A percentile compares a stretch with the other conserved stretches of the same genome.
Evolutionary conservation across 768 basidiomycete genomes (phyloP).

Genomic region (Gelatoporia subvermispora): DNA sequence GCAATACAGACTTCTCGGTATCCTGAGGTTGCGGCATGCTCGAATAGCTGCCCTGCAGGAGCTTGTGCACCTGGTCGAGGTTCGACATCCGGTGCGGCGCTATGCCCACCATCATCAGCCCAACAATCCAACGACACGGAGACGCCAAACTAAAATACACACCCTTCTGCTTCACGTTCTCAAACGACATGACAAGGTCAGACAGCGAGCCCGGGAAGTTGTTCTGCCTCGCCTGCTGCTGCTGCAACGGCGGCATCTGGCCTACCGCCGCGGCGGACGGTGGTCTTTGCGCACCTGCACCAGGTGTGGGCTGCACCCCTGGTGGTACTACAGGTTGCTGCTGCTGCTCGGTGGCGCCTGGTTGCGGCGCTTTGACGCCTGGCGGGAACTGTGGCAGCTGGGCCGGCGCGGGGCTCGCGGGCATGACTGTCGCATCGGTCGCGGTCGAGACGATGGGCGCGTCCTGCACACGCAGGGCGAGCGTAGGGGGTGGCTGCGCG

Average conservation of each 20-base stretch:
- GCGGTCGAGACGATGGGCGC: slow-evolving; percentile 3
- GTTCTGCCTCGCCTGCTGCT: slow-evolving; percentile 35
- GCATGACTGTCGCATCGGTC: not conserved
- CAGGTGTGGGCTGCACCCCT: slow-evolving; percentile 21
- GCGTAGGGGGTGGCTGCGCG: slow-evolving; percentile 43
- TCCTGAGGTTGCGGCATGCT: slow-evolving; percentile 90
- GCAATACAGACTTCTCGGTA: slow-evolving; percentile 76
- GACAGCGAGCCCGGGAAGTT: slow-evolving; percentile 83
- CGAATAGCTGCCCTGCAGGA: slow-evolving; percentile 87
- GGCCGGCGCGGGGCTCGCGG: slow-evolving; percentile 25
- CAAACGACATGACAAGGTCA: slow-evolving; percentile 91
- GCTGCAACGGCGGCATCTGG: slow-evolving; percentile 33
- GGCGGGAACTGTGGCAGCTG: slow-evolving; percentile 55
- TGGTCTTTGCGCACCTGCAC: slow-evolving; percentile 39
- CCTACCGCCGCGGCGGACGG: slow-evolving; percentile 47
- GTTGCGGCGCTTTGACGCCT: slow-evolving; percentile 54
- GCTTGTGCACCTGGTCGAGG: slow-evolving; percentile 85
- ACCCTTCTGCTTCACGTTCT: slow-evolving; percentile 97
- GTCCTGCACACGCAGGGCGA: slow-evolving; percentile 43
- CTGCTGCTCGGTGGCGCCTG: slow-evolving; percentile 10
- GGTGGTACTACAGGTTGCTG: slow-evolving; percentile 31
- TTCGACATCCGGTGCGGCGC: slow-evolving; percentile 83
- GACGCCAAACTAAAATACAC: slow-evolving; percentile 9
- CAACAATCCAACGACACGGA: not conserved
- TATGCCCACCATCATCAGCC: slow-evolving; percentile 22